Evolutionary conservation across 163 green algal genomes (phyloP).

Genomic region (Prototheca wickerhamii): DNA sequence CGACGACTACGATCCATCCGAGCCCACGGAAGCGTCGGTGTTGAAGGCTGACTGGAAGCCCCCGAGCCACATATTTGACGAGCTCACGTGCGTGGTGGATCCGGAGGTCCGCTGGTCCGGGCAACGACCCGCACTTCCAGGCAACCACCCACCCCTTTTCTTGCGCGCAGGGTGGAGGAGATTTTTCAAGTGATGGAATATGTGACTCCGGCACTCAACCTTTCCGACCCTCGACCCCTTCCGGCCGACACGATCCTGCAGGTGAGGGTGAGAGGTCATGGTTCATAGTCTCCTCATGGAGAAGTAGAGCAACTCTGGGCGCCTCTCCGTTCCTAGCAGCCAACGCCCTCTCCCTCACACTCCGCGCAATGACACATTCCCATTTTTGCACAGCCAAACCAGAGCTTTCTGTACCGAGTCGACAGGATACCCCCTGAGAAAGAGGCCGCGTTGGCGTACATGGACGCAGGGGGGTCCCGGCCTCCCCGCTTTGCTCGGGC

Average conservation of each 20-base stretch:
- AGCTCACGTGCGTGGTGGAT: neutral
- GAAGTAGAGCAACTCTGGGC: neutral
- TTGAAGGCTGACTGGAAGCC: neutral
- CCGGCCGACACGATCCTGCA: no score
- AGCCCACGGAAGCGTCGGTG: no score
- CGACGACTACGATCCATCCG: no score
- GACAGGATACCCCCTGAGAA: slow-evolving; percentile 22
- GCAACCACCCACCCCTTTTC: neutral
- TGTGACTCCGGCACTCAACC: no score
- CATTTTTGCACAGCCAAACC: neutral
- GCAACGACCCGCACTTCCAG: neutral
- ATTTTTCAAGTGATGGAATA: no score
- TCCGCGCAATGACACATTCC: neutral
- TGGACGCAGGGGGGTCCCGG: slow-evolving; percentile 17
- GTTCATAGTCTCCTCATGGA: no score
- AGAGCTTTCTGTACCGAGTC: slow-evolving; percentile 18
- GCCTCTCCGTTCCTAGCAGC: neutral
- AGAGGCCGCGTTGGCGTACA: slow-evolving; percentile 20
- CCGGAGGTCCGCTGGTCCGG: no score
- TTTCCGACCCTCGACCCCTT: no score
- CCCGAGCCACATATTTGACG: neutral
- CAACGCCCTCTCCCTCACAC: neutral
- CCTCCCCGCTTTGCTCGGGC: slow-evolving; percentile 17
- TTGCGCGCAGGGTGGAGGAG: neutral
- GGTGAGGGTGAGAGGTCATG: no score